Percentiles rank a stretch among this genome's conserved stretches.
Conservation (phyloP, 345 rosid genomes). For the Heritiera fomes region DNA sequence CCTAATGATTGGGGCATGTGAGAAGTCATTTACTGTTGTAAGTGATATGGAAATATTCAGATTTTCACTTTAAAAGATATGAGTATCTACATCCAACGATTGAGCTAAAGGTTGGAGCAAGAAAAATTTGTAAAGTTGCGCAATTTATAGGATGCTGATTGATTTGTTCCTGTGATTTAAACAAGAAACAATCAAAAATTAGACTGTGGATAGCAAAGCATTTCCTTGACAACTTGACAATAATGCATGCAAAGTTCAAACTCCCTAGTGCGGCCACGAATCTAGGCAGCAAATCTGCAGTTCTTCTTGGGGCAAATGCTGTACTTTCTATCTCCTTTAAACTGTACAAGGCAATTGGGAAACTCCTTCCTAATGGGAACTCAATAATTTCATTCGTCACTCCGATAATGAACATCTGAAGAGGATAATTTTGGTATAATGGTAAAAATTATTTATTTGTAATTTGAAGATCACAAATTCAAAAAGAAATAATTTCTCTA, state of each 20-base stretch:
- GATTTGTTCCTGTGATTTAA: background rate
- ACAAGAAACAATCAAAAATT: background rate
- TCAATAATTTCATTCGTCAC: background rate
- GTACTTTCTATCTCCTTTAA: background rate
- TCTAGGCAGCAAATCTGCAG: constrained; percentile 2
- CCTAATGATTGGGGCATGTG: too few species aligned
- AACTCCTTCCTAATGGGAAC: background rate
- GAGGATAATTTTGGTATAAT: too few species aligned
- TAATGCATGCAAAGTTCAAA: background rate
- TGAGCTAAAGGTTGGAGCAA: background rate
- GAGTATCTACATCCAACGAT: too few species aligned
- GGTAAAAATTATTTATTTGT: too few species aligned
- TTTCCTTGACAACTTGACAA: constrained; percentile 1
- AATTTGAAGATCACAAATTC: too few species aligned
- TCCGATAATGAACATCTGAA: background rate
- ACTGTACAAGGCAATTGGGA: background rate
- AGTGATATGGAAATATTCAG: too few species aligned
- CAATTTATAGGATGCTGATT: background rate
- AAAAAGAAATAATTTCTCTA: too few species aligned
- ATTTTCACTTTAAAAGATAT: background rate
- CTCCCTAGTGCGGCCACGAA: background rate
- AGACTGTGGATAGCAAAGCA: background rate
- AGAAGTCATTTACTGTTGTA: too few species aligned
- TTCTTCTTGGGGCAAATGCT: background rate
- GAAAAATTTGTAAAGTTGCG: background rate